Evolutionary conservation across 345 rosid species (phyloP).

Genomic region (Eucalyptus marginata): DNA sequence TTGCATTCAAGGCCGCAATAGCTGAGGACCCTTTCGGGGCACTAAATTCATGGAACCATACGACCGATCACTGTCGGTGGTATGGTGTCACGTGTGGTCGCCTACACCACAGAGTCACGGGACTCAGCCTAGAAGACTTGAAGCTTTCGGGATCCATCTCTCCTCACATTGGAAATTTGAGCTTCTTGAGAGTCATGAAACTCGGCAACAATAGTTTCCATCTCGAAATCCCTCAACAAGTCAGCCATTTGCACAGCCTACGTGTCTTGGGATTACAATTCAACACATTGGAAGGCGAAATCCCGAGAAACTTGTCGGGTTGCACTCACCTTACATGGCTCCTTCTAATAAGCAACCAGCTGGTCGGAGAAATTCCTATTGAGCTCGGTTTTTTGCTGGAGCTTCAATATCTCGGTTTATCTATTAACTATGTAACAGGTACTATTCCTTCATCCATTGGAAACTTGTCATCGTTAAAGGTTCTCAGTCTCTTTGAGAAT

Average conservation of each 20-base stretch:
- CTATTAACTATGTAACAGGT: slow-evolving; percentile 1
- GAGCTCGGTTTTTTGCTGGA: background rate
- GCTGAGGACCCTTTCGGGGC: background rate
- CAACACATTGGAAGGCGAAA: slow-evolving; percentile 1
- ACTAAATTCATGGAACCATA: background rate
- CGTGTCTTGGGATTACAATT: background rate
- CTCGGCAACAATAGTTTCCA: background rate
- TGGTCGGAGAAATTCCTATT: slow-evolving; percentile 1
- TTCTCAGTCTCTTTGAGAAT: background rate
- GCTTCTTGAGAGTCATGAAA: background rate
- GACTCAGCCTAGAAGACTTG: background rate
- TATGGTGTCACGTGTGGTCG: background rate
- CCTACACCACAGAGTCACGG: background rate
- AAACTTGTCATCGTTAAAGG: background rate
- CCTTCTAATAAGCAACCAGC: fast-evolving
- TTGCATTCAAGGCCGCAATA: background rate
- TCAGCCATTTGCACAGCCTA: background rate
- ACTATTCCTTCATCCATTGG: slow-evolving; percentile 7
- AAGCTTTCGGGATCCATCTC: background rate
- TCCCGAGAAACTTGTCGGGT: background rate
- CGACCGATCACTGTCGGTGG: background rate
- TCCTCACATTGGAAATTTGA: background rate
- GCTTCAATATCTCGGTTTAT: background rate
- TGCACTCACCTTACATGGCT: background rate
- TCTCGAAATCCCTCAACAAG: background rate